phyloP scores from a whole-genome alignment of 768 basidiomycete genomes.

The Tricholoma matsutake region DNA sequence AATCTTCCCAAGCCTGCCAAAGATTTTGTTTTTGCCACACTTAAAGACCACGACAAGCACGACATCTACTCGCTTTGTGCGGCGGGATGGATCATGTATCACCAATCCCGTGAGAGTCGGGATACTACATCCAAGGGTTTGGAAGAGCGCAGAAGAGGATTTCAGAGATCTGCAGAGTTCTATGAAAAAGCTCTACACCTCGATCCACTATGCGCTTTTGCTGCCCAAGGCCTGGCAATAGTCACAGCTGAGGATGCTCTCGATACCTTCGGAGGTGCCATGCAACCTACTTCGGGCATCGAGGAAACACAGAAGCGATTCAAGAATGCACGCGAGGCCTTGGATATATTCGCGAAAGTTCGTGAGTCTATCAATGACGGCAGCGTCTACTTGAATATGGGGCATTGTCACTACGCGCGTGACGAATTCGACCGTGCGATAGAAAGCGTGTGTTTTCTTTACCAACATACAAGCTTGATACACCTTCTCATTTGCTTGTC shows the following conservation, averaged over 20 bases:
- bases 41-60: constrained; percentile 82
- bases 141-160: constrained; percentile 75
- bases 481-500: constrained; percentile 1
- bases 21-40: constrained; percentile 86
- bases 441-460: constrained; percentile 70
- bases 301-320: constrained; percentile 68
- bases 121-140: constrained; percentile 54
- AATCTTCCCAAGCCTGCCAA: constrained; percentile 69
- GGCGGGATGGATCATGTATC: constrained; percentile 81
- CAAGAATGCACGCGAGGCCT: constrained; percentile 79
- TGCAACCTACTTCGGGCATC: constrained; percentile 39
- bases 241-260: constrained; percentile 90
- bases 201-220: constrained; percentile 85
- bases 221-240: constrained; percentile 94
- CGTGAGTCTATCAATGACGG: constrained; percentile 80
- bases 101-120: constrained; percentile 80
- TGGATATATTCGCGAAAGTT: constrained; percentile 88
- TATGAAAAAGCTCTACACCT: constrained; percentile 88
- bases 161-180: constrained; percentile 82
- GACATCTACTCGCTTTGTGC: constrained; percentile 93
- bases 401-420: constrained; percentile 88
- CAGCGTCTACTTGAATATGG: constrained; percentile 93
- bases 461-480: neutral
- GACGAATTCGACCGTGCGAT: constrained; percentile 97
- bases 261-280: constrained; percentile 57